Base-by-base conservation (phyloP, 495 filamentous ascomycete genomes). In the Aspergillus funiculosus region DNA sequence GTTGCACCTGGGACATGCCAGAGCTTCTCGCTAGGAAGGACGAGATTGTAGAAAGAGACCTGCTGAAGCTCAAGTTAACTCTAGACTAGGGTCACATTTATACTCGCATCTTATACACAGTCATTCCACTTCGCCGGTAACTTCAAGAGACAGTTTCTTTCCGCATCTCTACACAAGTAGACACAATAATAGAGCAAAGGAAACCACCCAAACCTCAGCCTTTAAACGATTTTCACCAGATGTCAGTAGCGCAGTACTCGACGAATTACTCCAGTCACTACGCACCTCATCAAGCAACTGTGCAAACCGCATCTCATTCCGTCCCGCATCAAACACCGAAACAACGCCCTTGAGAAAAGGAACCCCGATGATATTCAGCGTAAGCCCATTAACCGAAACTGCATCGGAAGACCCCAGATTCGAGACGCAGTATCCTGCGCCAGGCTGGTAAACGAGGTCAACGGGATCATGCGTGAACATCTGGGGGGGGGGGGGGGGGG, bases 311-410 rank as follows among this genome's bases (percentile, higher is more conserved):
- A 64, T 50, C 51, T 67, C 54, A 5, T 50, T 51, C 17, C 48
- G 60, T 13, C 59, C 60, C 20, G 64, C 52, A 37, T 72, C 64
- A 28, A 67, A 64, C 1, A 64, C 55, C 10, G 58, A 68, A 10
- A 86, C 55, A 0, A 82, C 80, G 52, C 77, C 82, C 59, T 79
- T 82, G 66, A 83, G 65, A 51, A 82, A 86, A 1, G 69, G 68
- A 48, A 78, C 76, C 1, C 82, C 82, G 14, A 87, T 49, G 17
- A 86, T 78, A 43, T 34, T 43, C 52, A 25, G 52, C 6, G 36
- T 58, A 52, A 42, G 51, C 31, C 13, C 46, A 29, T 5, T 17
- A 24, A 46, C 64, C 73, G 7, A 67, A 61, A 22, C 71, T 71
- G 5, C 57, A 58, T 37, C 56, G 61, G 13, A 57, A n/a, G 8